Base-by-base conservation (phyloP, 371 early-diverging fungal species). In the Rhizopus delemar region DNA sequence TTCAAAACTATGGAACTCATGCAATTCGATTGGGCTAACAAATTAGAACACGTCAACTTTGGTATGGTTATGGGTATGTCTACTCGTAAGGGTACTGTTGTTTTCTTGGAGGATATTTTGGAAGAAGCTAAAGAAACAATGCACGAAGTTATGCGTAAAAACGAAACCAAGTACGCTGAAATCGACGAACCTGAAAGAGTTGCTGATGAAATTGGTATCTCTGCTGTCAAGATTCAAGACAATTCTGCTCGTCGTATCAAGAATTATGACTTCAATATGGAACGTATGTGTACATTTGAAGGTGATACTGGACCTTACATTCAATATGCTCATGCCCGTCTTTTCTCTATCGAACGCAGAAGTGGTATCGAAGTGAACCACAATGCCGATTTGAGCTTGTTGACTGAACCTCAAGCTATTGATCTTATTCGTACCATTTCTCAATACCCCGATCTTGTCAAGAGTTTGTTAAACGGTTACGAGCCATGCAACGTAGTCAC, bases 271-370 rank as follows among this genome's bases (percentile, higher is more conserved):
- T 99, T 99, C 74, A 87, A 96, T 75, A 94, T 94, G 90, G 83
- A 84, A 59, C 90, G 97, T 60, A 97, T 99, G 92, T 90, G 96
- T 72, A 86, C 90, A 58, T 97, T 97, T 69, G 98, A 98, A 76
- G 99, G 99, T 54, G 97, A 97, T 73, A 99, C 99, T 51, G 99
- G 99, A 13, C 98, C 99, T 45, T 99, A 99, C 78, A 84, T 99
- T 16, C 99, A 99, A 84, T 99, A 92, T 71, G 94, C 98, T 38
- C 95, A 97, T 77, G 91, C 97, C 41, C 96, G 99, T 72, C 82
- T 97, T 34, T 90, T 91, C 79, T 96, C 97, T 55, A 89, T 99
- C 51, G 93, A 93, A 78, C 95, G 97, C 70, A 90, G 84, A 71
- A 77, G 86, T 29, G 81, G 78, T 53, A 72, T 81, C 50, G 46